A percentile compares a stretch with the other conserved stretches of the same genome.
Evolutionary conservation across 192 early-diverging fungal species (phyloP).

Genomic region (Umbelopsis sp.): DNA sequence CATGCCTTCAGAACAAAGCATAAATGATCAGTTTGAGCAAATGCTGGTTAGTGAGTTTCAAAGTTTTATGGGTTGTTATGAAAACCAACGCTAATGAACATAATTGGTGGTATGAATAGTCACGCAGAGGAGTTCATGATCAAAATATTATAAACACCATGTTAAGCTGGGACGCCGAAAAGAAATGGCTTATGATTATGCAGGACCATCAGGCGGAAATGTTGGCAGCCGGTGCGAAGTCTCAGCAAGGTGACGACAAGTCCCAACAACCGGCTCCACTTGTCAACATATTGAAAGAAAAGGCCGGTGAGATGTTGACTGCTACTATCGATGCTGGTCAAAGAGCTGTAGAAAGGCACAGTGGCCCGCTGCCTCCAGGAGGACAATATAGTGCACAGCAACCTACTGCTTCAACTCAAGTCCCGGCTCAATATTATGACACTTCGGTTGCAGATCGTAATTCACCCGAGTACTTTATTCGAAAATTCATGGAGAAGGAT

Average conservation of each 20-base stretch:
- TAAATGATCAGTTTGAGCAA: conserved; percentile 54
- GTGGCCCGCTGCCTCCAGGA: background rate
- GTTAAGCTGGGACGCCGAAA: conserved; percentile 45
- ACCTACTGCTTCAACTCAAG: background rate
- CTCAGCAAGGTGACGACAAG: background rate
- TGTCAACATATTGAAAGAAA: conserved; percentile 32
- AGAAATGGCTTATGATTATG: conserved; percentile 60
- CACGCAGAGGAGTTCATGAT: conserved; percentile 54
- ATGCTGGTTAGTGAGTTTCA: conserved; percentile 49
- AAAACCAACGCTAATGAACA: background rate
- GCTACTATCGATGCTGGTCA: conserved; percentile 25
- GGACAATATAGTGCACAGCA: background rate
- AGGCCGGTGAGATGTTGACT: conserved; percentile 33
- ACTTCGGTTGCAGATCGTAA: conserved; percentile 38
- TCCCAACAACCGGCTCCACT: conserved; percentile 21
- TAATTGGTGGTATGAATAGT: conserved; percentile 29
- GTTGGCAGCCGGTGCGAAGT: conserved; percentile 25
- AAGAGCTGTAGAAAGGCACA: conserved; percentile 27
- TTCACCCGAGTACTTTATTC: conserved; percentile 59
- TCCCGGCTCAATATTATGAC: conserved; percentile 5
- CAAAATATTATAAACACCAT: conserved; percentile 44
- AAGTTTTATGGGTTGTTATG: background rate
- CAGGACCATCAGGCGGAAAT: conserved; percentile 52
- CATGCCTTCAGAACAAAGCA: conserved; percentile 44
- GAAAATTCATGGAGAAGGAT: conserved; percentile 50